These are phyloP conservation scores for Chiua virens DNA, from an alignment of 768 basidiomycete species.

Conservation along the genomic window DNA sequence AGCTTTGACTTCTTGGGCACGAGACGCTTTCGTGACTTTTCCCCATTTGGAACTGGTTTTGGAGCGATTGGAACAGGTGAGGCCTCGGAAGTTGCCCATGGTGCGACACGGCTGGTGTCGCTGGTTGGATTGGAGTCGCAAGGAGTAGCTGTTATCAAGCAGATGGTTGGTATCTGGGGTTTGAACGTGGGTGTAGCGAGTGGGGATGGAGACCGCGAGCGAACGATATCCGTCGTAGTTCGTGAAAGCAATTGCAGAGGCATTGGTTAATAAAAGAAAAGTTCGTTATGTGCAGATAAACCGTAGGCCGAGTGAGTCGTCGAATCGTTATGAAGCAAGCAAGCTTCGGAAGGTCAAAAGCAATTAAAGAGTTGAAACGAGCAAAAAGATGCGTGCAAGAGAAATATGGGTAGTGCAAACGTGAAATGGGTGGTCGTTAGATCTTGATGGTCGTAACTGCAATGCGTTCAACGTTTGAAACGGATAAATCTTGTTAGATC, in stretches of 20 bases:
- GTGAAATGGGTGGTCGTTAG: constrained; percentile 22
- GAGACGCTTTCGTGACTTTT: constrained; percentile 45
- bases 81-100: constrained; percentile 19
- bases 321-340: constrained; percentile 26
- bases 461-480: constrained; percentile 13
- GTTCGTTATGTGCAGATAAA: constrained; percentile 26
- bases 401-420: background rate
- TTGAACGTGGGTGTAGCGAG: constrained; percentile 29
- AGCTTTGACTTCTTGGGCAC: constrained; percentile 77
- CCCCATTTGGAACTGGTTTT: constrained; percentile 14
- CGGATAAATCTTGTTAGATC: constrained; percentile 17
- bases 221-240: constrained; percentile 25
- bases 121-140: constrained; percentile 42
- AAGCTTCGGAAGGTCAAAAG: constrained; percentile 13
- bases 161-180: constrained; percentile 56
- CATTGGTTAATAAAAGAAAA: constrained; percentile 25
- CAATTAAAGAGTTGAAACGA: constrained; percentile 5
- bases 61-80: constrained; percentile 30
- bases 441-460: constrained; percentile 17
- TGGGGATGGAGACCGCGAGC: constrained; percentile 28
- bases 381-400: background rate
- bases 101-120: constrained; percentile 28
- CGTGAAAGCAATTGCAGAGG: constrained; percentile 32
- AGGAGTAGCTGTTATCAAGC: constrained; percentile 68
- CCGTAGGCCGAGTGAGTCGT: constrained; percentile 21